Base-by-base conservation (phyloP, 2,329 filamentous ascomycete species). In the Conoideocrella luteorostrata region DNA sequence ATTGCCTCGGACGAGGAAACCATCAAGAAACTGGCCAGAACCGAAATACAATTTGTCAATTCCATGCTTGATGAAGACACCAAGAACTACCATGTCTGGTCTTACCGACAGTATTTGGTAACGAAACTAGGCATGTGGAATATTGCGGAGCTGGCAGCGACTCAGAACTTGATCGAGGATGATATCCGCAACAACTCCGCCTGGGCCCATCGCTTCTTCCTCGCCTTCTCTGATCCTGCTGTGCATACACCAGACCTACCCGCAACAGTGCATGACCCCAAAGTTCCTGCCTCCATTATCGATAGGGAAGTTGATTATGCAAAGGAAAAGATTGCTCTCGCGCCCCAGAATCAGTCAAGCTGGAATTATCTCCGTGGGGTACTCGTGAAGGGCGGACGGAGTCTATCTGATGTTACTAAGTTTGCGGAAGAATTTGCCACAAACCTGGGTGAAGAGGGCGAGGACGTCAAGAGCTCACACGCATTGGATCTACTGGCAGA, bases 71-170 rank as follows among this genome's bases (percentile, higher is more conserved):
- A 75, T 32, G 76, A 86, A 54, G 93, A 98, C 62, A 80, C 85
- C 39, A 98, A 98, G 69, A 98, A 98, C 70, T 97, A 98, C 63
- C 93, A 98, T 62, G 93, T 97, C 38, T 98, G 93, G 93, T 88
- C 84, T 44, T 98, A 97, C 69, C 77, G 93, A 46, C 88, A 95
- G 62, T 81, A 78, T 58, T 64, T 83, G 17, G 77, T 82, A 32
- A 67, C 69, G 41, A 80, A 78, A 58, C 65, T 85, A 73, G 83
- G 80, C 61, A 84, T 68, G 72, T 95, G 64, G 75, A 78, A 52
- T 69, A 81, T 85, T 62, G 71, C 74, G 38, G 82, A 98, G 71
- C 70, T 94, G 17, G 65, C 71, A 41, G 81, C 83, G 47, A 79
- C 88, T 26, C 84, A 93, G 59, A 66, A 67, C 30, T 76, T 95